These are phyloP conservation scores for Salix caprea DNA, from an alignment of 345 rosid genomes.

Conservation along the genomic window DNA sequence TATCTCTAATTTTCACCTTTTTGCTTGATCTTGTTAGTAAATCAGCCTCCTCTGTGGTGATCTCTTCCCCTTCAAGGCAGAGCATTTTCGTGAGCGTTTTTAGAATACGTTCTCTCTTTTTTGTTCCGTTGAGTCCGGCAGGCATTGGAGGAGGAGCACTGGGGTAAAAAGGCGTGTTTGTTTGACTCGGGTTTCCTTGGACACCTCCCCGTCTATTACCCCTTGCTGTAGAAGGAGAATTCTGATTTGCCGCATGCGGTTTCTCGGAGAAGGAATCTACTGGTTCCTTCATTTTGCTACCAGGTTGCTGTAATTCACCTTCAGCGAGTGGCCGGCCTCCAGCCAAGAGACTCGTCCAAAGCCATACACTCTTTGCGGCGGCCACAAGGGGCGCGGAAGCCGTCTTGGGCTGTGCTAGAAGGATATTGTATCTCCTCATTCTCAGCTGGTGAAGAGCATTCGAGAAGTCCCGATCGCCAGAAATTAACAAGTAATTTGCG, in stretches of 20 bases:
- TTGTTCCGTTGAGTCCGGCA: conserved; percentile 20
- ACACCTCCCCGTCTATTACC: conserved; percentile 18
- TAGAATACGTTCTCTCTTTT: too few species aligned
- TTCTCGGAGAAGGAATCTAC: conserved; percentile 5
- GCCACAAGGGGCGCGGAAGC: conserved; percentile 73
- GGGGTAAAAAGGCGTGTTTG: conserved; percentile 11
- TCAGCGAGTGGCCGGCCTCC: conserved; percentile 62
- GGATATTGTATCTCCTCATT: conserved; percentile 83
- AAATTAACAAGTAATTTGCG: conserved; percentile 71
- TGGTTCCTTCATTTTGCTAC: conserved; percentile 26
- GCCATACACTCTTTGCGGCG: conserved; percentile 85
- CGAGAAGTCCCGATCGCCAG: conserved; percentile 89
- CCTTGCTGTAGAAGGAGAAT: conserved; percentile 9
- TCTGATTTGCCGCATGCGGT: conserved; percentile 26
- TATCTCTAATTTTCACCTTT: too few species aligned
- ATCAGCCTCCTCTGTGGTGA: too few species aligned
- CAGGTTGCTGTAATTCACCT: conserved; percentile 41
- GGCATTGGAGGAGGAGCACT: conserved; percentile 9
- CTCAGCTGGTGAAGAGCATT: conserved; percentile 88
- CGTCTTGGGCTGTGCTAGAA: conserved; percentile 70
- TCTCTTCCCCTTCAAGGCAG: too few species aligned
- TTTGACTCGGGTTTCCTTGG: conserved; percentile 12
- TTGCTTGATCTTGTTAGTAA: too few species aligned
- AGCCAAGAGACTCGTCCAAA: conserved; percentile 64
- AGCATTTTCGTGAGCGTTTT: too few species aligned